Base-by-base conservation (phyloP, 1,139 yeast genomes). In the Taphrina deformans region DNA sequence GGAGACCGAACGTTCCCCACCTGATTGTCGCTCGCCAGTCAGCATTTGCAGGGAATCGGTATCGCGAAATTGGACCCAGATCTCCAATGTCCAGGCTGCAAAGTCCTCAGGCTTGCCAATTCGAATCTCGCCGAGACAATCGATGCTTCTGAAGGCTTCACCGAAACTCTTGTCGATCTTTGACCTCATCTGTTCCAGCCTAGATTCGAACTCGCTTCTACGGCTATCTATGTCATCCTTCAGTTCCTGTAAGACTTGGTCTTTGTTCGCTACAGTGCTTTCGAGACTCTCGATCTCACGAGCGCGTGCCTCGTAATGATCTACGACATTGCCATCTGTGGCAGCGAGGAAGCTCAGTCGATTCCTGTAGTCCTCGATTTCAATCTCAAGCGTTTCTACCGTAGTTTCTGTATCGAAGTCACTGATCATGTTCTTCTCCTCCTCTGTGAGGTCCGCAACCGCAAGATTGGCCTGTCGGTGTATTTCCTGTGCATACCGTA, bases 1-100 rank as follows among this genome's bases (percentile, higher is more conserved):
- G 0, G 97, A 87, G 0, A 93, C 97, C 0, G 99, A 96, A 71
- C 97, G 83, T 75, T 95, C 99, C 62, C 99, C 99, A 65, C 99
- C 99, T 0, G 97, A 90, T 75, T 95, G 99, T 1, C 95, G 85
- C 69, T 88, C 93, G 33, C 90, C 85, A 71, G 90, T 93, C 63
- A 93, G 79, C 26, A 84, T 82, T 69, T 86, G 86, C 68, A 88
- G 76, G 26, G 82, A 85, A 12, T 92, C 85, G 63, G 82, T 84
- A 69, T 87, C 89, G 72, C 99, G 81, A 75, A 93, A 95, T 70
- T 90, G 86, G 14, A 93, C 98, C 75, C 85, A 76, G 59, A 95
- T 89, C 69, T 89, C 89, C 62, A 95, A 77, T 69, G 85, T 84
- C 98, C 99, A 95, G 62, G 90, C 86, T 33, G 82, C 80, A 72